Percentiles rank a stretch among this genome's conserved stretches.
Conservation (phyloP, 768 basidiomycete species). For the Tubosaeta brunneosetosa region DNA sequence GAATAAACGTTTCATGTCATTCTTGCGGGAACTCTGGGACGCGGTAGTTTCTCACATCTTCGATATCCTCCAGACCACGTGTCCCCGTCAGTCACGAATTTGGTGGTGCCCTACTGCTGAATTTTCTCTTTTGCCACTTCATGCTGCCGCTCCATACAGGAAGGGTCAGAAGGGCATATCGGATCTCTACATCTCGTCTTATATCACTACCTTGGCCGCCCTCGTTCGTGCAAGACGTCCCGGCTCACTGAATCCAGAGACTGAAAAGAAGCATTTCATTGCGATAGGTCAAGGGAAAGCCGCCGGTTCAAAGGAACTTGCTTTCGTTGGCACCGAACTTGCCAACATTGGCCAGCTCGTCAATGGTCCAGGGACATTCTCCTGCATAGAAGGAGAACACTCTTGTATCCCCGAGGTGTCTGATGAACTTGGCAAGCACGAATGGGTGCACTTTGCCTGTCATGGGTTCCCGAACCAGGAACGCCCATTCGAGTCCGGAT, state of each 20-base stretch:
- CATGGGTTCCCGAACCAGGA: too few relatives aligned
- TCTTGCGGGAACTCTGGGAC: background rate
- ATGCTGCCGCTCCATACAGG: background rate
- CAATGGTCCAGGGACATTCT: background rate
- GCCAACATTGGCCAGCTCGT: background rate
- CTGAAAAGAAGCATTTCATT: background rate
- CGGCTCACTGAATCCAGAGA: background rate
- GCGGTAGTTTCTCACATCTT: background rate
- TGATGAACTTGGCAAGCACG: background rate
- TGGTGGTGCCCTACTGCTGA: too few relatives aligned
- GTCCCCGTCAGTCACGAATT: too few relatives aligned
- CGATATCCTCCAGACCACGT: too few relatives aligned
- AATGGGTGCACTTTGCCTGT: too few relatives aligned
- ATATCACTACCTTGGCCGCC: background rate
- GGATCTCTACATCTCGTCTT: background rate
- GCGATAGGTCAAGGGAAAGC: background rate
- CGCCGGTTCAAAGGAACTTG: too few relatives aligned
- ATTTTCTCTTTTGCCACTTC: too few relatives aligned
- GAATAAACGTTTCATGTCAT: background rate
- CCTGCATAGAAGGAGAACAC: background rate
- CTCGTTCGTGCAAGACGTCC: background rate
- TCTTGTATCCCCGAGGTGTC: background rate
- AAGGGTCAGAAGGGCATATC: background rate
- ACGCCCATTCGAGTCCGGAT: too few relatives aligned
- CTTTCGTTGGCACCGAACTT: too few relatives aligned